phyloP scores from a whole-genome alignment of 1,139 yeast genomes.

The Yamadazyma taylorii region DNA sequence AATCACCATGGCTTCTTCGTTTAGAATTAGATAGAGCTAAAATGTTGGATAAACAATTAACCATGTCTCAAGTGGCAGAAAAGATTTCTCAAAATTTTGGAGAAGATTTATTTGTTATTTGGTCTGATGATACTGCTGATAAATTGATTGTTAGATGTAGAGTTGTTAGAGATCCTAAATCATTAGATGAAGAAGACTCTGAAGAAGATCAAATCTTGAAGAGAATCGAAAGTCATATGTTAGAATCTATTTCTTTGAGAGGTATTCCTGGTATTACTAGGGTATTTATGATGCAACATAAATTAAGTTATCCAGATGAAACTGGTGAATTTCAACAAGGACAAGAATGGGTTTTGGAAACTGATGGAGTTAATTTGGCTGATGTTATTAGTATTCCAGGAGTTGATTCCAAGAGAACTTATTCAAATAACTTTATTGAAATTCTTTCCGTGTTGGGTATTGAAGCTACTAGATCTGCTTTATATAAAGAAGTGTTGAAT shows the following conservation, averaged over 20 bases:
- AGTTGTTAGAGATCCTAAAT: slow-evolving; percentile 94
- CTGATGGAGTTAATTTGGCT: slow-evolving; percentile 95
- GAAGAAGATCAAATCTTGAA: slow-evolving; percentile 97
- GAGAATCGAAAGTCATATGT: slow-evolving; percentile 94
- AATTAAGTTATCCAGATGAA: slow-evolving; percentile 72
- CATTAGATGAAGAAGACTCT: slow-evolving; percentile 90
- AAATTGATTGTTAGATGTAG: slow-evolving; percentile 97
- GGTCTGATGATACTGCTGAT: slow-evolving; percentile 99
- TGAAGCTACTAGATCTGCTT: slow-evolving; percentile 95
- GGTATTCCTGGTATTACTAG: slow-evolving; percentile 95
- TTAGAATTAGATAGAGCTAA: slow-evolving; percentile 97
- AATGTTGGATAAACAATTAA: slow-evolving; percentile 95
- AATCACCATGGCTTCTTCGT: slow-evolving; percentile 97
- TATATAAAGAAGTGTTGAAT: slow-evolving; percentile 89
- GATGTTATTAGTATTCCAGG: slow-evolving; percentile 96
- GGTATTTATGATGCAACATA: slow-evolving; percentile 92
- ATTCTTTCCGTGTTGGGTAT: slow-evolving; percentile 94
- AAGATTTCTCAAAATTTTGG: slow-evolving; percentile 92
- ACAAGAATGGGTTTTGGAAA: slow-evolving; percentile 97
- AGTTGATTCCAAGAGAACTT: slow-evolving; percentile 85
- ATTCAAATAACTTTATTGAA: slow-evolving; percentile 96
- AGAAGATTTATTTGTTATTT: slow-evolving; percentile 92
- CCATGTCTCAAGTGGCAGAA: slow-evolving; percentile 98
- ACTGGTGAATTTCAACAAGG: slow-evolving; percentile 86
- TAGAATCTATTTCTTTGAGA: slow-evolving; percentile 89